phyloP scores from a whole-genome alignment of 495 filamentous ascomycete genomes.

The Hyaloscypha bicolor region DNA sequence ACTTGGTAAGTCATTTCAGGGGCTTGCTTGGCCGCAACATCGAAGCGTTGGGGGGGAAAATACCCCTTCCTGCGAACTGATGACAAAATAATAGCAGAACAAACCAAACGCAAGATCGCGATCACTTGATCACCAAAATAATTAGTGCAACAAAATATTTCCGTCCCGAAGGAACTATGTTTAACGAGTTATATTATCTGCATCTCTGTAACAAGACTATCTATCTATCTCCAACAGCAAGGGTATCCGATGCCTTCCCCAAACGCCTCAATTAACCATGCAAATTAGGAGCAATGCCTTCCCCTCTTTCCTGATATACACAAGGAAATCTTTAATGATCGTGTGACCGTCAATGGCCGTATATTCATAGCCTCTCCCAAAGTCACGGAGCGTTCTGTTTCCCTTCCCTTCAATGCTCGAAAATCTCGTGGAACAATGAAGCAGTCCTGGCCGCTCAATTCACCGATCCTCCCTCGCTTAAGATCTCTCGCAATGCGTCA shows the following conservation, averaged over 20 bases:
- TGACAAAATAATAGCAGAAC: too few species aligned
- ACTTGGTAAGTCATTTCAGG: too few species aligned
- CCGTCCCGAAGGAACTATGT: not conserved
- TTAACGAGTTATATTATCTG: not conserved
- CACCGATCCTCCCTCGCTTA: slow-evolving; percentile 7
- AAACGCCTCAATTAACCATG: not conserved
- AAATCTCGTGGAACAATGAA: too few species aligned
- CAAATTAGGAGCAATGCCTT: not conserved
- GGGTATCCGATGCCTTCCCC: not conserved
- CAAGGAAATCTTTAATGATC: slow-evolving; percentile 1
- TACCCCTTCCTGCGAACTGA: too few species aligned
- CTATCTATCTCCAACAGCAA: not conserved
- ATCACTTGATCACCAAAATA: not conserved
- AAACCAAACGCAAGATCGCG: too few species aligned
- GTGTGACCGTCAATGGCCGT: not conserved
- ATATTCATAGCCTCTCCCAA: not conserved
- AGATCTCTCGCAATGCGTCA: slow-evolving; percentile 29
- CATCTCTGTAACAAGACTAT: not conserved
- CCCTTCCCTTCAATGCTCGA: not conserved
- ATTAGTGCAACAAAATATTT: not conserved
- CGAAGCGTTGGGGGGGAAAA: too few species aligned
- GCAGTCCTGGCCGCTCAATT: not conserved
- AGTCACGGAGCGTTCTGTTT: not conserved
- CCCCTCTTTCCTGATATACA: not conserved
- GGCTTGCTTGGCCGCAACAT: too few species aligned